phyloP scores from a whole-genome alignment of 2,329 filamentous ascomycete species.

The Exutisphaerella laricina region DNA sequence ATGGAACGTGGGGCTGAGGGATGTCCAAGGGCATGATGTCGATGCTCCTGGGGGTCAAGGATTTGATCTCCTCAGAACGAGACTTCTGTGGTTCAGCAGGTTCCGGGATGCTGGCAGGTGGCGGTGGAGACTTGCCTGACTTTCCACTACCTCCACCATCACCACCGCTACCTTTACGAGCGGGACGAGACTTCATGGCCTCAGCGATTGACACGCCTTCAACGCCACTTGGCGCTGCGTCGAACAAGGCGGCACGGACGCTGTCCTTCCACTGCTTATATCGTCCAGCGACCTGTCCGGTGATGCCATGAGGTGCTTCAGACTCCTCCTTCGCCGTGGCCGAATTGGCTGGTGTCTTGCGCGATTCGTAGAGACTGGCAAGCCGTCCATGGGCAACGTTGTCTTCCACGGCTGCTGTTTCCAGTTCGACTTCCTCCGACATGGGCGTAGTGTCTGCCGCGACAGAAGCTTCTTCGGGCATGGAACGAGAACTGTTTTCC shows the following conservation, averaged over 20 bases:
- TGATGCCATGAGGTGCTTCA: no score
- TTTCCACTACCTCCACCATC: not conserved
- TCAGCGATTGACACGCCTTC: not conserved
- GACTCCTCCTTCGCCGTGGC: no score
- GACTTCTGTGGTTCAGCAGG: no score
- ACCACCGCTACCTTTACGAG: no score
- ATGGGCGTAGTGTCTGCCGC: no score
- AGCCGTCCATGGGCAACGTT: not conserved
- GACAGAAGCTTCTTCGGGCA: no score
- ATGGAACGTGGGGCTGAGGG: slow-evolving; percentile 53
- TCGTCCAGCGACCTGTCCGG: no score
- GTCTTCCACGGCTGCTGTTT: no score
- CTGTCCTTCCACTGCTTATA: not conserved
- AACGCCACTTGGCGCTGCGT: not conserved
- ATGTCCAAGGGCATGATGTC: slow-evolving; percentile 37
- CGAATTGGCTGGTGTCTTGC: not conserved
- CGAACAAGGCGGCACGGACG: no score
- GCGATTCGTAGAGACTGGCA: not conserved
- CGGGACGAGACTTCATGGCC: slow-evolving; percentile 2
- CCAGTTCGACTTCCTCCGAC: no score
- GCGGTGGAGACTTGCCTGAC: not conserved
- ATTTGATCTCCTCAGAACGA: slow-evolving; percentile 10
- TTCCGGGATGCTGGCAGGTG: not conserved
- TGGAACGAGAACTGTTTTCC: no score
- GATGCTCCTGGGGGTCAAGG: slow-evolving; percentile 24